Conservation (phyloP, 2,329 filamentous ascomycete species). For the Neonectria coccinea region DNA sequence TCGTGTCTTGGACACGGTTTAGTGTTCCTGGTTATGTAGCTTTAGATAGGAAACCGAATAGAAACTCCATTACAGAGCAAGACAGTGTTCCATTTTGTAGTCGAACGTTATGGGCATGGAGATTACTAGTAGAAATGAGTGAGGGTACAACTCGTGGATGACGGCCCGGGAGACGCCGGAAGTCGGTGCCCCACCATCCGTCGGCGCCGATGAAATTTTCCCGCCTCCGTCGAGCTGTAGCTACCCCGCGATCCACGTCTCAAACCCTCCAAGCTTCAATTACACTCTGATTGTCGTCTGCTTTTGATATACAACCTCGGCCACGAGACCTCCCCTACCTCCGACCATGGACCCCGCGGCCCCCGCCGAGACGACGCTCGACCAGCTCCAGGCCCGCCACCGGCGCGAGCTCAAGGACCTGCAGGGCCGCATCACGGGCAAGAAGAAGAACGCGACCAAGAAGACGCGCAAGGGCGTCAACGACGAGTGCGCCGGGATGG, state of each 20-base stretch:
- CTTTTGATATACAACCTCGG: no score
- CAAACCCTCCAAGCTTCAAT: constrained; percentile 13
- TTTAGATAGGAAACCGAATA: constrained; percentile 18
- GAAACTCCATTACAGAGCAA: neutral
- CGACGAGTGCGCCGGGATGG: constrained; percentile 78
- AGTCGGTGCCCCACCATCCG: constrained; percentile 10
- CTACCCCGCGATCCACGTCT: constrained; percentile 31
- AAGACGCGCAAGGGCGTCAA: constrained; percentile 82
- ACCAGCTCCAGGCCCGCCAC: constrained; percentile 82
- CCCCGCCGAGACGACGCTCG: constrained; percentile 66
- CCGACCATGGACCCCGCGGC: constrained; percentile 53
- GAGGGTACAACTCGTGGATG: neutral
- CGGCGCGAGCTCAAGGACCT: constrained; percentile 90
- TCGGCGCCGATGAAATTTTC: constrained; percentile 27
- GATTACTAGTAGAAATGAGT: no score
- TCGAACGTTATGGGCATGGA: neutral
- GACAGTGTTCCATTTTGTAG: neutral
- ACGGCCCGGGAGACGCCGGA: neutral
- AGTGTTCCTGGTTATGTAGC: constrained; percentile 21
- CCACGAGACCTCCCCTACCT: neutral
- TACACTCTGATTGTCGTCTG: no score
- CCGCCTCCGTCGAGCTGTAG: no score
- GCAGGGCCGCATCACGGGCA: constrained; percentile 86
- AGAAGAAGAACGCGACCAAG: constrained; percentile 97
- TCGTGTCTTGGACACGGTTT: constrained; percentile 12